Conservation (phyloP, 345 rosid species). For the Lepidium didymum region DNA sequence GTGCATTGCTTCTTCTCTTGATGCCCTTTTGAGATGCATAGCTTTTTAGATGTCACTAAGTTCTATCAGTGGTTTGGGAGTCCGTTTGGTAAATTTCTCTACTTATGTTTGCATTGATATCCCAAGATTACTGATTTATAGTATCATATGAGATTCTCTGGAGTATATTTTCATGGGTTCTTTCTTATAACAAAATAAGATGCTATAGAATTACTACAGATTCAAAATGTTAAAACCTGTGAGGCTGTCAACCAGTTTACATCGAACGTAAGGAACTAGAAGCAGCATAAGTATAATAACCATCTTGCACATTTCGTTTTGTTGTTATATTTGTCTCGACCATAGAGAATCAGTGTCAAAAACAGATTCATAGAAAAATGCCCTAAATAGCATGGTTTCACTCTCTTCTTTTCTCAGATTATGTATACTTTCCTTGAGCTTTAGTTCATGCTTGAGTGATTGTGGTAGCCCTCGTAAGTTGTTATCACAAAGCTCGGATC, state of each 20-base stretch:
- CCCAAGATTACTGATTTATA: neutral
- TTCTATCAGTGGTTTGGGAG: neutral
- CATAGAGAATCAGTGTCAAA: neutral
- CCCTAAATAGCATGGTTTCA: neutral
- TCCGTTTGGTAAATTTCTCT: neutral
- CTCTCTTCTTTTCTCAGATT: neutral
- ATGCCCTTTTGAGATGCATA: neutral
- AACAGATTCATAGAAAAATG: neutral
- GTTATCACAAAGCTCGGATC: slow-evolving; percentile 75
- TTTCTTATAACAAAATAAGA: neutral
- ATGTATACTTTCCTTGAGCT: neutral
- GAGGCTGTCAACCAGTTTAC: neutral
- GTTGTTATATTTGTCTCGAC: neutral
- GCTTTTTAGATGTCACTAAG: neutral
- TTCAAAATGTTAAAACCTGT: slow-evolving; percentile 10
- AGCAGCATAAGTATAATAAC: neutral
- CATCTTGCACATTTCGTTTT: neutral
- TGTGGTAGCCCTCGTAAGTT: slow-evolving; percentile 75
- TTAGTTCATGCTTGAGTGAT: slow-evolving; percentile 36
- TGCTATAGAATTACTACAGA: neutral
- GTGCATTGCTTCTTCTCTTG: neutral
- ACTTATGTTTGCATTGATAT: neutral
- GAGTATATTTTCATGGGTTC: neutral
- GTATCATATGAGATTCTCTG: neutral
- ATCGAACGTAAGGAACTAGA: slow-evolving; percentile 2